Percentiles rank a stretch among this genome's conserved stretches.
These are phyloP conservation scores for Eutrema heterophyllum DNA, from an alignment of 345 rosid genomes.

Conservation along the genomic window DNA sequence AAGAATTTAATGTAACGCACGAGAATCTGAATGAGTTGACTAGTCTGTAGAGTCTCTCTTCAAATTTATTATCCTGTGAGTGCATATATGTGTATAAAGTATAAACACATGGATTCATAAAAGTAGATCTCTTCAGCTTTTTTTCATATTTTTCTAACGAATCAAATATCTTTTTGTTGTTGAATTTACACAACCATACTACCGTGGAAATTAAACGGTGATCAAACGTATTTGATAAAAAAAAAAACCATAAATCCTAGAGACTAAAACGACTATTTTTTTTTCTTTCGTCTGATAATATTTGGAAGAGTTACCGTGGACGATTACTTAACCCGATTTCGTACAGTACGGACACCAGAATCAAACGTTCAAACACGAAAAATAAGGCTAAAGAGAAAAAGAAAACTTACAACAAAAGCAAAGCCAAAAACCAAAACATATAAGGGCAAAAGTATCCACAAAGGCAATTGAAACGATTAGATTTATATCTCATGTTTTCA, in stretches of 20 bases:
- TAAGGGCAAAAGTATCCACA: too few species aligned
- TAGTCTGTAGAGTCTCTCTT: slow-evolving; percentile 4
- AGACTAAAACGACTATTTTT: too few species aligned
- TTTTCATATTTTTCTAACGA: background rate
- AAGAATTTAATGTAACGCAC: slow-evolving; percentile 16
- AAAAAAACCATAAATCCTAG: too few species aligned
- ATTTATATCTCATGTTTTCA: background rate
- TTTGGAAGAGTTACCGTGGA: too few species aligned
- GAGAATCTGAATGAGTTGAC: slow-evolving; percentile 28
- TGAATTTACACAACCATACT: background rate
- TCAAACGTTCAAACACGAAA: too few species aligned
- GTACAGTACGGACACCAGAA: too few species aligned
- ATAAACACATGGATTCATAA: background rate
- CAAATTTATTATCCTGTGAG: background rate
- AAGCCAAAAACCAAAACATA: too few species aligned
- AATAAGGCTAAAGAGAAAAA: too few species aligned
- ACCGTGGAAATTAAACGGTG: background rate
- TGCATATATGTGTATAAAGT: background rate
- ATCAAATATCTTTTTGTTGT: background rate
- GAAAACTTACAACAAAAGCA: too few species aligned
- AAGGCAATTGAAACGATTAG: background rate
- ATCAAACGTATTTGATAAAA: background rate
- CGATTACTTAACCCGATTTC: too few species aligned
- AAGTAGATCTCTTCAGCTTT: background rate
- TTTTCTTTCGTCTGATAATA: too few species aligned